phyloP scores from a whole-genome alignment of 805 yeast species.

The Torulaspora franciscae region DNA sequence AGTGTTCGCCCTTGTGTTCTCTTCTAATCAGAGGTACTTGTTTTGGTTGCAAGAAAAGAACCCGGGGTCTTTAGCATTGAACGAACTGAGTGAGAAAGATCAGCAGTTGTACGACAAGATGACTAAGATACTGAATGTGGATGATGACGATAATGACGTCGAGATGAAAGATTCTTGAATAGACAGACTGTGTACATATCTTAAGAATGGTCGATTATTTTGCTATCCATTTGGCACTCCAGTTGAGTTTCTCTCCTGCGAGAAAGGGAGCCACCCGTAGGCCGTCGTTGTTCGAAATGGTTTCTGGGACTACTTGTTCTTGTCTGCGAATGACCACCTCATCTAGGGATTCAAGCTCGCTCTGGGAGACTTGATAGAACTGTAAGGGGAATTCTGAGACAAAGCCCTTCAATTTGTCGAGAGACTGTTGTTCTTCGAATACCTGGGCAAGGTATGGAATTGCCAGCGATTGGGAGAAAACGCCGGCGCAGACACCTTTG shows the following conservation, averaged over 20 bases:
- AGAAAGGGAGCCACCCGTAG: conserved; percentile 74
- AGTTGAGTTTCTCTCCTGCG: conserved; percentile 69
- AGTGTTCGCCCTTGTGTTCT: conserved; percentile 63
- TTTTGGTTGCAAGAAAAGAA: conserved; percentile 73
- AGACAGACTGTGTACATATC: conserved; percentile 1
- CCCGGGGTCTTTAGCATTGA: conserved; percentile 45
- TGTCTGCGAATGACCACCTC: conserved; percentile 53
- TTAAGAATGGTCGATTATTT: conserved; percentile 4
- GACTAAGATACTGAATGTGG: conserved; percentile 42
- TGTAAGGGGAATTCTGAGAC: conserved; percentile 67
- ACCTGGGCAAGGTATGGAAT: conserved; percentile 81
- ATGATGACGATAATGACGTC: conserved; percentile 19
- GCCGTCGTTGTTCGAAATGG: conserved; percentile 42
- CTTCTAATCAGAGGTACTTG: conserved; percentile 54
- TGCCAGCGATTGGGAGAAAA: conserved; percentile 81
- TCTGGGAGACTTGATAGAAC: conserved; percentile 59
- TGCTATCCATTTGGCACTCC: conserved; percentile 68
- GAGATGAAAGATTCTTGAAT: conserved; percentile 17
- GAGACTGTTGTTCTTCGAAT: conserved; percentile 60
- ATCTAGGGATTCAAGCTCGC: conserved; percentile 43
- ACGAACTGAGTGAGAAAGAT: conserved; percentile 55
- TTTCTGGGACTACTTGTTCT: conserved; percentile 54
- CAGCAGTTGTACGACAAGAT: conserved; percentile 46
- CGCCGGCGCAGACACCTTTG: conserved; percentile 95
- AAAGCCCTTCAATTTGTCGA: conserved; percentile 66